These are phyloP conservation scores for Arthrobotrys sinensis DNA, from an alignment of 2,329 filamentous ascomycete genomes.

Conservation along the genomic window DNA sequence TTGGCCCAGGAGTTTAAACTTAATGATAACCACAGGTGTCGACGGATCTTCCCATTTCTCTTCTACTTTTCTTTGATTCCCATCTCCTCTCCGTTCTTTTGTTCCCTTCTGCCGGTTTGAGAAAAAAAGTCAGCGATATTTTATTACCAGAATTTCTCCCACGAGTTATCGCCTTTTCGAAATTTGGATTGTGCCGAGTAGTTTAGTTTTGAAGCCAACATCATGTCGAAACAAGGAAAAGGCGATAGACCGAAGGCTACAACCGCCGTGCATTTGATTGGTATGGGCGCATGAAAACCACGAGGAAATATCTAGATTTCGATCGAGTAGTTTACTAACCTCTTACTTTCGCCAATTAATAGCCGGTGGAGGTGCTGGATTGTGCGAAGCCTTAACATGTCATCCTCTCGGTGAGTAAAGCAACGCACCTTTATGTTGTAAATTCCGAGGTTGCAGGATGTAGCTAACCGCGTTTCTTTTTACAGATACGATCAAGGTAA, in stretches of 20 bases:
- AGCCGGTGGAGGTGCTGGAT: slow-evolving; percentile 97
- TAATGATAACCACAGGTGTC: slow-evolving; percentile 51
- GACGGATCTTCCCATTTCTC: slow-evolving; percentile 27
- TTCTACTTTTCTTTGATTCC: slow-evolving; percentile 2
- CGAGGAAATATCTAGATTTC: slow-evolving; percentile 22
- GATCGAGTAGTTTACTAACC: slow-evolving; percentile 60
- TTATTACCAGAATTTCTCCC: not conserved
- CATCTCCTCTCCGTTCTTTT: slow-evolving; percentile 19
- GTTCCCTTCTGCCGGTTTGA: slow-evolving; percentile 20
- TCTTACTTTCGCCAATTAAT: slow-evolving; percentile 52
- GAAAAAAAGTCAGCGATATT: slow-evolving; percentile 25
- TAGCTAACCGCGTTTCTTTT: slow-evolving; percentile 39
- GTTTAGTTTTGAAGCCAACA: slow-evolving; percentile 15
- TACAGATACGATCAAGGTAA: slow-evolving; percentile 63
- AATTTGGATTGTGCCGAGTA: no score
- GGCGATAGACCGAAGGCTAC: slow-evolving; percentile 61
- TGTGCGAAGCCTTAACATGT: slow-evolving; percentile 98
- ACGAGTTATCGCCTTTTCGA: slow-evolving; percentile 4
- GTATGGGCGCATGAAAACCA: slow-evolving; percentile 31
- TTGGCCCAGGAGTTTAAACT: slow-evolving; percentile 35
- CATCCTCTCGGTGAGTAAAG: slow-evolving; percentile 84
- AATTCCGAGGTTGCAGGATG: not conserved
- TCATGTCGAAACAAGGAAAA: slow-evolving; percentile 54
- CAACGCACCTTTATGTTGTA: slow-evolving; percentile 47
- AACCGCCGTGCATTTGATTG: slow-evolving; percentile 59